Evolutionary conservation across 306 rosid genomes (phyloP).

Genomic region (Carpinus viminea): DNA sequence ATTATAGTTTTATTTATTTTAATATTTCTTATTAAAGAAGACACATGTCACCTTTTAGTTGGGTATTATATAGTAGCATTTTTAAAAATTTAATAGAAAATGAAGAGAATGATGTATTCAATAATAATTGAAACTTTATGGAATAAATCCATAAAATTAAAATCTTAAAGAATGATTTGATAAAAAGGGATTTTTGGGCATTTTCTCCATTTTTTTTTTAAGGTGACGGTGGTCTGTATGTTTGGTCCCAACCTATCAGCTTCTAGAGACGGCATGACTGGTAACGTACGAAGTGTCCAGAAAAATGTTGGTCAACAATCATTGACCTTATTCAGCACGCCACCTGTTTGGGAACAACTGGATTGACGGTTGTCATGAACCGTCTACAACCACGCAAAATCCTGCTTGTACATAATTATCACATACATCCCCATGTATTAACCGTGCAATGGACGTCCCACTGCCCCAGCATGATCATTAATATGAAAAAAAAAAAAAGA

Average conservation of each 20-base stretch:
- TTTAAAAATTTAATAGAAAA: too few species aligned
- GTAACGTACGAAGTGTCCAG: background rate
- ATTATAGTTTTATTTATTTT: too few species aligned
- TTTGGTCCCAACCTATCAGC: background rate
- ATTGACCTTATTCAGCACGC: background rate
- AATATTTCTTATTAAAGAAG: too few species aligned
- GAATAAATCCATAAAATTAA: too few species aligned
- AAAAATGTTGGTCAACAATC: conserved; percentile 8
- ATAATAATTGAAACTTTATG: too few species aligned
- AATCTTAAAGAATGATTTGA: too few species aligned
- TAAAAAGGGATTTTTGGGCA: too few species aligned
- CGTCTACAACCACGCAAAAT: conserved; percentile 4
- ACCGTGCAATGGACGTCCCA: background rate
- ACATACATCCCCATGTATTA: background rate
- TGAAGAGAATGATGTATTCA: too few species aligned
- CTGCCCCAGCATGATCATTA: too few species aligned
- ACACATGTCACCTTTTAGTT: too few species aligned
- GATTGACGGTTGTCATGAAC: conserved; percentile 23
- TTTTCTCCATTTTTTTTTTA: background rate
- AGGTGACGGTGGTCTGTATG: background rate
- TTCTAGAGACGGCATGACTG: background rate
- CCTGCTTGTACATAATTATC: background rate
- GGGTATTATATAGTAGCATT: too few species aligned
- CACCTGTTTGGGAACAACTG: conserved; percentile 1
- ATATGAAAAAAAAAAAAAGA: too few species aligned